These are phyloP conservation scores for Lactifluus volemus DNA, from an alignment of 768 basidiomycete genomes.

Conservation along the genomic window DNA sequence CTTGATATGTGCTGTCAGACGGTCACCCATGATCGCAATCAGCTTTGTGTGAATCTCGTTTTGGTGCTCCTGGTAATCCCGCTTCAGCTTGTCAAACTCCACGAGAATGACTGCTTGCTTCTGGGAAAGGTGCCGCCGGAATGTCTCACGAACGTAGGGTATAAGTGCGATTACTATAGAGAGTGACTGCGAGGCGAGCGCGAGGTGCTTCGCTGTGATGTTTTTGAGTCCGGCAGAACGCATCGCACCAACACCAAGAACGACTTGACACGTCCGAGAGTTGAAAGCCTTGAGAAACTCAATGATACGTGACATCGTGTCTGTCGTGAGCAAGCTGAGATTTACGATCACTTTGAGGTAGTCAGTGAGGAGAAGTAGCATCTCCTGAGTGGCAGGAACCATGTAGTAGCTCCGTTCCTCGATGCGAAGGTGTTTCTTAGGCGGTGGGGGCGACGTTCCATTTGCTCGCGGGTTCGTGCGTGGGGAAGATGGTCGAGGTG, in stretches of 20 bases:
- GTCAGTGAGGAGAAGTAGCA: no score
- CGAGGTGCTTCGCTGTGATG: slow-evolving; percentile 95
- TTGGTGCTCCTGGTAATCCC: slow-evolving; percentile 92
- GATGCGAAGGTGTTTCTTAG: no score
- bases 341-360: slow-evolving; percentile 81
- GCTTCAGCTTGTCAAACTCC: slow-evolving; percentile 97
- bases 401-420: no score
- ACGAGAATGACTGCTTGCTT: slow-evolving; percentile 96
- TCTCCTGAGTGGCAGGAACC: no score
- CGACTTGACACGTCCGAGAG: slow-evolving; percentile 66
- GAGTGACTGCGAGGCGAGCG: no score
- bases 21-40: slow-evolving; percentile 96
- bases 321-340: slow-evolving; percentile 80
- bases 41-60: slow-evolving; percentile 98
- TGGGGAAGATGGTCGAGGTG: no score
- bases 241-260: slow-evolving; percentile 98
- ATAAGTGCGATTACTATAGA: no score
- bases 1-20: slow-evolving; percentile 77
- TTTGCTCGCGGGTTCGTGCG: no score
- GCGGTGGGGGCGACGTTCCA: no score
- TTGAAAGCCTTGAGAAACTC: slow-evolving; percentile 98
- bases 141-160: no score
- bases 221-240: slow-evolving; percentile 94
- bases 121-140: not conserved
- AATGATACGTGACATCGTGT: slow-evolving; percentile 89